Conservation (phyloP, 2,329 filamentous ascomycete species). For the Podosphaera xanthii region DNA sequence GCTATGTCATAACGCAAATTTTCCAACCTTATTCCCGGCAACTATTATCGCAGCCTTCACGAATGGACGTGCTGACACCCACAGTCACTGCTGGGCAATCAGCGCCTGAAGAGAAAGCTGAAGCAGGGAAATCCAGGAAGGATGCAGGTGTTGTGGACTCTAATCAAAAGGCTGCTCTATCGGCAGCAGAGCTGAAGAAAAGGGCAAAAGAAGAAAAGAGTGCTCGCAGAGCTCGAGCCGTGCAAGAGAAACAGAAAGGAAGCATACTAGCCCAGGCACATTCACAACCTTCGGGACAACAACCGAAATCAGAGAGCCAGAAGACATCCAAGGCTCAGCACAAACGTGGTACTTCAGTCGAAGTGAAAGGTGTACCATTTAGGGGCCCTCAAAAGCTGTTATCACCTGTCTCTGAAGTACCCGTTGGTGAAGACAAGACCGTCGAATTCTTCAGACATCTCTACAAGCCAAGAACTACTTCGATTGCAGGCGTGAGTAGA, state of each 20-base stretch:
- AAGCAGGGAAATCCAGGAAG: neutral
- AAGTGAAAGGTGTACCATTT: slow-evolving; percentile 9
- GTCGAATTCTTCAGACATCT: slow-evolving; percentile 66
- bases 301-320: slow-evolving; percentile 12
- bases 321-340: slow-evolving; percentile 19
- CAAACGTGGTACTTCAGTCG: slow-evolving; percentile 14
- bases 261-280: slow-evolving; percentile 5
- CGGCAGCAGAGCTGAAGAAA: slow-evolving; percentile 40
- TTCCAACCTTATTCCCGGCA: no score
- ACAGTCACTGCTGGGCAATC: no score
- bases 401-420: slow-evolving; percentile 21
- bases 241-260: slow-evolving; percentile 25
- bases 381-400: slow-evolving; percentile 10
- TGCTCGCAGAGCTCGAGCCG: slow-evolving; percentile 54
- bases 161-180: neutral
- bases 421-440: slow-evolving; percentile 38
- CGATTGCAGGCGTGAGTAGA: slow-evolving; percentile 35
- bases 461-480: slow-evolving; percentile 46
- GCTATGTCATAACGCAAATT: no score
- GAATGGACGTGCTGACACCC: no score
- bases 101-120: no score
- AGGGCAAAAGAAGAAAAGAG: slow-evolving; percentile 80
- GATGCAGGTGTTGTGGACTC: neutral
- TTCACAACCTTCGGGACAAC: slow-evolving; percentile 1
- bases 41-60: no score